Base-by-base conservation (phyloP, 257 asterid genomes). In the Nicotiana tomentosiformis region DNA sequence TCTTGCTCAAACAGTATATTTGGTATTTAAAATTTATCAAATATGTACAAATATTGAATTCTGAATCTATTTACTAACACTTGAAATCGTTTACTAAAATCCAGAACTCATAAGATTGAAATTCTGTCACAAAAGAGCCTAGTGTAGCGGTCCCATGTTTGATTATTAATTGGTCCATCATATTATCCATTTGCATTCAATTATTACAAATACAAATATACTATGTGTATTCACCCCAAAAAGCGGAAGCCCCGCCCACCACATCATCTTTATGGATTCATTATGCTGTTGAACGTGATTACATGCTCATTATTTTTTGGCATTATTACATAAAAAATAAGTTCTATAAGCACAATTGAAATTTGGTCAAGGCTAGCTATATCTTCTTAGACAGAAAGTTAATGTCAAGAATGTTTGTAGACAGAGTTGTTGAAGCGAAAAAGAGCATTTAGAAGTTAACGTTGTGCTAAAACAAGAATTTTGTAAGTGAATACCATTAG, bases 101-200 rank as follows among this genome's bases (percentile, higher is more conserved):
- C 32, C 32, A 30, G 1, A 30, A 30, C 32, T 30, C 32, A 30
- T 30, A 30, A 30, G 2, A 3, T 30, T 30, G 33, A 30, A 30
- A 30, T 30, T 3, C 0, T 0, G 33, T 30, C 0, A 49, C 5
- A 72, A 49, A 60, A 46, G 62, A 62, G 23, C 37, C 39, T 12
- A 46, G 15, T 74, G 23, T 29, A 49, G 39, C 15, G 80, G 80
- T 74, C 80, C 80, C 80, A 74, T 49, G 2, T 74, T 74, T n/a
- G 62, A 49, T 74, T 49, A 74, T 74, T 49, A 49, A 74, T 74
- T 74, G 80, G 80, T 74, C 80, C 80, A 74, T 74, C 80, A 15
- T 74, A 23, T 46, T 43, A 8, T 49, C 60, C 35, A 74, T 32
- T 30, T 66, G 23, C 74, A 66, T 66, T 66, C 74, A 66, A 66